phyloP scores from a whole-genome alignment of 108 stramenopile genomes.

The Poteriospumella lacustris region DNA sequence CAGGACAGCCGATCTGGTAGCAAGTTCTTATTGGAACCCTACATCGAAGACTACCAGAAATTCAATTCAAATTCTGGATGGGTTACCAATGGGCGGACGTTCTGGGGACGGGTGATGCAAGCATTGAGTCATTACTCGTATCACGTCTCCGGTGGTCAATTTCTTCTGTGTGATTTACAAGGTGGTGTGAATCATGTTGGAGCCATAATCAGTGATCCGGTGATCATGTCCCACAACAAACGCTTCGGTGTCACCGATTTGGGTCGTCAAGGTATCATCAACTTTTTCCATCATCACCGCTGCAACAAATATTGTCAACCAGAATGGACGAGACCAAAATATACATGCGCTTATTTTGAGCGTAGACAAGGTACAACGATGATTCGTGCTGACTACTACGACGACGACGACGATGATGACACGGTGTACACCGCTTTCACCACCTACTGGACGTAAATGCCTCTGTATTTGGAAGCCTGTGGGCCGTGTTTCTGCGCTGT shows the following conservation, averaged over 20 bases:
- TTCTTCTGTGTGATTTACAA: constrained; percentile 55
- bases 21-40: constrained; percentile 50
- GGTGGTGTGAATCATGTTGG: constrained; percentile 49
- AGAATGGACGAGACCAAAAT: constrained; percentile 41
- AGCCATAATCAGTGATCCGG: constrained; percentile 47
- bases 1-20: constrained; percentile 22
- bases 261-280: constrained; percentile 41
- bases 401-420: no score
- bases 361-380: background rate
- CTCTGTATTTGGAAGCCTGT: no score
- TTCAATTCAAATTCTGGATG: constrained; percentile 59
- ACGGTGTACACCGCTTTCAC: no score
- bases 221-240: constrained; percentile 41
- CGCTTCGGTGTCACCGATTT: constrained; percentile 51
- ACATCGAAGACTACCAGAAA: constrained; percentile 53
- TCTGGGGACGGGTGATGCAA: constrained; percentile 55
- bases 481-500: no score
- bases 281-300: constrained; percentile 47
- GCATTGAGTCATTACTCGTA: constrained; percentile 53
- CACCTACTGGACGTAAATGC: no score
- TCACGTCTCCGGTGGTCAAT: constrained; percentile 47
- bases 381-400: no score
- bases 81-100: constrained; percentile 33
- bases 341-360: background rate
- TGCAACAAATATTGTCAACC: constrained; percentile 53